Evolutionary conservation across 129 eudicot genomes (phyloP).

Genomic region (carrot (Daucus carota)): DNA sequence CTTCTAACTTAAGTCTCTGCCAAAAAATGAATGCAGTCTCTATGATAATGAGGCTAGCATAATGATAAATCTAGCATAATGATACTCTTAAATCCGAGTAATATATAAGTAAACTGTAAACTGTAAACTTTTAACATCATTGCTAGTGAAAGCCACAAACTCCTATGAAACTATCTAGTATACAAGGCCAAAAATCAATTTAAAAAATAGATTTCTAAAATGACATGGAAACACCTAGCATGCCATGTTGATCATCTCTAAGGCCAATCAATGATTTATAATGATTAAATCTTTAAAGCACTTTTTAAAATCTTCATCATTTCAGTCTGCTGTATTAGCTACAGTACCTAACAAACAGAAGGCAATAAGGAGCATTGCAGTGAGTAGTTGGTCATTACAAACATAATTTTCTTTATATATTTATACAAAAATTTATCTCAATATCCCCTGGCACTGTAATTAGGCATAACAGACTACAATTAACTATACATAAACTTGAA

Average conservation of each 20-base stretch:
- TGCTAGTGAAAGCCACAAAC: neutral
- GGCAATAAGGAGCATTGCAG: neutral
- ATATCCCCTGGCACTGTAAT: neutral
- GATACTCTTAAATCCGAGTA: neutral
- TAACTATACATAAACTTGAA: neutral
- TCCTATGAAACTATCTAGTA: neutral
- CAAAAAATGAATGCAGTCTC: neutral
- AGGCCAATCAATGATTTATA: no score
- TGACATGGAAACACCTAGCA: neutral
- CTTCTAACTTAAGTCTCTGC: conserved; percentile 67
- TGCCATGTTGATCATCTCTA: no score
- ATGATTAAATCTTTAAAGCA: no score
- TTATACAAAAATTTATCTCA: neutral
- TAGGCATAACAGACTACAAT: neutral
- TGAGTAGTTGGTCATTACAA: neutral
- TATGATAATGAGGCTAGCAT: no score
- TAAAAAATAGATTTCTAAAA: no score
- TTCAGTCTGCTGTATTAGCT: neutral
- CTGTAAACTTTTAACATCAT: no score
- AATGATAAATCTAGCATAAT: neutral
- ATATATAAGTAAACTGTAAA: no score
- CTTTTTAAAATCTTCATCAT: neutral
- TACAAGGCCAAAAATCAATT: neutral
- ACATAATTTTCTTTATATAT: neutral
- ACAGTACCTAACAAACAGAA: neutral